Evolutionary conservation across 768 basidiomycete genomes (phyloP).

Genomic region (Tricholoma sp.): DNA sequence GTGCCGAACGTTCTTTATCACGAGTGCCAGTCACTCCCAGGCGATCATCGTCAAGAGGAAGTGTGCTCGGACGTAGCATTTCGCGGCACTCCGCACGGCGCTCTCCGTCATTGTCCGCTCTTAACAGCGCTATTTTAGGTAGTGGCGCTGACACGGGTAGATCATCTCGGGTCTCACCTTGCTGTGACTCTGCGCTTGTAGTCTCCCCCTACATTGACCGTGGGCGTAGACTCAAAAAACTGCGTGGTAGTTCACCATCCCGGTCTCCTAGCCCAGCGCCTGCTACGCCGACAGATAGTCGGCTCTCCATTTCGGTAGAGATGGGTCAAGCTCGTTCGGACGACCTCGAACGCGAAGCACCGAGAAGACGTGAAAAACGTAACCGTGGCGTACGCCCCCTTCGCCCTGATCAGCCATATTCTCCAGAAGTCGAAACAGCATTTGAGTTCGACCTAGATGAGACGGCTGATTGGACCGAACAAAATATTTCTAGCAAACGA

Average conservation of each 20-base stretch:
- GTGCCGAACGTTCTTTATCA: slow-evolving; percentile 43
- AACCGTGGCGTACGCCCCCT: not conserved
- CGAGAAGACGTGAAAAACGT: slow-evolving; percentile 17
- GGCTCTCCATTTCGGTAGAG: slow-evolving; percentile 9
- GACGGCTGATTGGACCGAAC: slow-evolving; percentile 9
- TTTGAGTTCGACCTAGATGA: slow-evolving; percentile 18
- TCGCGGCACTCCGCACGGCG: slow-evolving; percentile 32
- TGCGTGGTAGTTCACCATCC: slow-evolving; percentile 14
- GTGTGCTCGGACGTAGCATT: slow-evolving; percentile 33
- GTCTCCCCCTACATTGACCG: slow-evolving; percentile 28
- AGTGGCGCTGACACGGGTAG: slow-evolving; percentile 19
- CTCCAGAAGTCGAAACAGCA: slow-evolving; percentile 6
- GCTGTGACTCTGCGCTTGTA: slow-evolving; percentile 22
- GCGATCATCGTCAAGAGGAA: slow-evolving; percentile 33
- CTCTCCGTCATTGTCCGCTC: slow-evolving; percentile 18
- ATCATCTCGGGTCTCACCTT: slow-evolving; percentile 20
- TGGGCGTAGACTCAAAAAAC: slow-evolving; percentile 27
- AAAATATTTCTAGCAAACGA: not conserved
- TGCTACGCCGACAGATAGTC: slow-evolving; percentile 37
- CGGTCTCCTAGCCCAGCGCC: slow-evolving; percentile 26
- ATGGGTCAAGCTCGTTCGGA: slow-evolving; percentile 14
- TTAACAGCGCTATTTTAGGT: slow-evolving; percentile 11
- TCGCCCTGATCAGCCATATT: slow-evolving; percentile 3
- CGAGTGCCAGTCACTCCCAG: slow-evolving; percentile 39
- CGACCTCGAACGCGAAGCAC: slow-evolving; percentile 11